Percentiles rank a stretch among this genome's conserved stretches.
Evolutionary conservation across 345 rosid species (phyloP).

Genomic region (Physaria fendleri): DNA sequence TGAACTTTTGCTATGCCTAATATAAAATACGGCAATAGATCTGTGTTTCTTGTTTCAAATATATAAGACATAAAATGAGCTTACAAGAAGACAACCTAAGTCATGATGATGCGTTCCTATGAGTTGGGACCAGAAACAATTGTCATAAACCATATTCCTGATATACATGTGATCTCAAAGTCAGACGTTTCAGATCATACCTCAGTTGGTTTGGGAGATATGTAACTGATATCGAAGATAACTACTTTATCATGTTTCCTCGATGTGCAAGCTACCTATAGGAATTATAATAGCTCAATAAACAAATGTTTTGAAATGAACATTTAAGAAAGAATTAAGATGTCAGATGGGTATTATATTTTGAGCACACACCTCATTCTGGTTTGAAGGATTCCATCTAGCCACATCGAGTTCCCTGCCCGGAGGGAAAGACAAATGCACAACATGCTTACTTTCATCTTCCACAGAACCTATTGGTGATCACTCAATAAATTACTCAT

Average conservation of each 20-base stretch:
- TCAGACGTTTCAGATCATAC: conserved; percentile 35
- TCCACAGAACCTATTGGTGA: conserved; percentile 35
- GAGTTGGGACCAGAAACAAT: not conserved
- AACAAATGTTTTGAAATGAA: not conserved
- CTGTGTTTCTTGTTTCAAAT: not conserved
- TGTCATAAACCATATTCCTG: not conserved
- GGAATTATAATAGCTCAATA: not conserved
- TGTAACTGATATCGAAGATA: conserved; percentile 70
- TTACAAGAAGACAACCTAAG: not conserved
- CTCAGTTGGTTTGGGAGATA: conserved; percentile 67
- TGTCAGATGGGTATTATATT: not conserved
- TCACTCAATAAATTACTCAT: conserved; percentile 5
- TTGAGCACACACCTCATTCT: conserved; percentile 62
- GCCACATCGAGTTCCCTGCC: conserved; percentile 52
- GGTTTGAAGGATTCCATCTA: conserved; percentile 78
- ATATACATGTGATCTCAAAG: not conserved
- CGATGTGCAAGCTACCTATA: conserved; percentile 79
- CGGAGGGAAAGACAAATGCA: conserved; percentile 53
- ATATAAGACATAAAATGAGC: not conserved
- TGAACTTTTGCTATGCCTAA: not conserved
- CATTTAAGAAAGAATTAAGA: not conserved
- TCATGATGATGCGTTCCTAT: not conserved
- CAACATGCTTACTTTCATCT: conserved; percentile 59
- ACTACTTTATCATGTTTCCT: conserved; percentile 45
- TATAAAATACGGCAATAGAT: not conserved